phyloP scores from a whole-genome alignment of 306 rosid genomes.

The Arachis hypogaea region DNA sequence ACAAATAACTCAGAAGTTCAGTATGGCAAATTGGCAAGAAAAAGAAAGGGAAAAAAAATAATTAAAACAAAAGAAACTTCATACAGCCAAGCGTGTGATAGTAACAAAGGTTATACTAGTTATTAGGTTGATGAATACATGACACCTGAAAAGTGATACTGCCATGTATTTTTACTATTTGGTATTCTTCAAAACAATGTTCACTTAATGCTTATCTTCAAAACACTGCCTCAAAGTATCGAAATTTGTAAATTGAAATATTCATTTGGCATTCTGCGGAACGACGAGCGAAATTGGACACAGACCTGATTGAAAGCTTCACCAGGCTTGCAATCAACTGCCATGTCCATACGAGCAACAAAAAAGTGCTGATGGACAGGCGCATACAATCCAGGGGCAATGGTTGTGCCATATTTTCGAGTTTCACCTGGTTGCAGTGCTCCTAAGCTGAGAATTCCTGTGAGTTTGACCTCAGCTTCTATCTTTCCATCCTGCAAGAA shows the following conservation, averaged over 20 bases:
- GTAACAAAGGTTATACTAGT: neutral
- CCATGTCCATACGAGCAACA: conserved; percentile 83
- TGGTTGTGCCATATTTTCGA: conserved; percentile 75
- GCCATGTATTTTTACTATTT: neutral
- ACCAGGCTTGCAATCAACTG: conserved; percentile 81
- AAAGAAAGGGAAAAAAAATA: neutral
- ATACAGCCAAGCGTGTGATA: neutral
- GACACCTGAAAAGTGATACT: neutral
- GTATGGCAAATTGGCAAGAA: neutral
- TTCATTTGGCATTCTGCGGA: neutral
- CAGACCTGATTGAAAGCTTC: conserved; percentile 73
- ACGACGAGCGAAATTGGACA: neutral
- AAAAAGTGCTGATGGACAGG: conserved; percentile 79
- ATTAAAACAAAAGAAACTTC: neutral
- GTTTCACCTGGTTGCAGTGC: conserved; percentile 75
- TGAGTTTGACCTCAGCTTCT: conserved; percentile 79
- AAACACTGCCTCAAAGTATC: conserved; percentile 11
- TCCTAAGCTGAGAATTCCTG: conserved; percentile 75
- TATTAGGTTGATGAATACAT: neutral
- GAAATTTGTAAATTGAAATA: conserved; percentile 3
- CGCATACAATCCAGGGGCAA: conserved; percentile 78
- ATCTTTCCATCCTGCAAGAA: conserved; percentile 69
- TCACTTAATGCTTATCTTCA: conserved; percentile 9
- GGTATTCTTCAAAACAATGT: conserved; percentile 16
- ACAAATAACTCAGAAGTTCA: conserved; percentile 11